These are phyloP conservation scores for Fragosphaeria purpurea DNA, from an alignment of 2,329 filamentous ascomycete species.

Conservation along the genomic window DNA sequence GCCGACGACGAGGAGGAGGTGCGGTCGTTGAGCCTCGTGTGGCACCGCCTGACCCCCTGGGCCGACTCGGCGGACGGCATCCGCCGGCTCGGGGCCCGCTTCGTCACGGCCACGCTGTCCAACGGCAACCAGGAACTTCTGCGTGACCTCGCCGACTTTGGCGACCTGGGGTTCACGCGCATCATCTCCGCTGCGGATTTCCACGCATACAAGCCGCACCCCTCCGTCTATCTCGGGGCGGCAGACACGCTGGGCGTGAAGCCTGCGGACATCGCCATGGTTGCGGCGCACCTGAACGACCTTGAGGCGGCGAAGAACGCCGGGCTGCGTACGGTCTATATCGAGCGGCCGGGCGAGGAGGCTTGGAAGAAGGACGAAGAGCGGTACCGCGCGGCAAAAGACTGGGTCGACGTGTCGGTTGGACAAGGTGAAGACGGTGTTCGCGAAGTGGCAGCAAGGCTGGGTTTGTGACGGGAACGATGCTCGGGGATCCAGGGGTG, in stretches of 20 bases:
- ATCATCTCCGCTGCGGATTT: slow-evolving; percentile 63
- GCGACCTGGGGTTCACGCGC: slow-evolving; percentile 54
- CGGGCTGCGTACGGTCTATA: slow-evolving; percentile 63
- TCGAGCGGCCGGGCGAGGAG: slow-evolving; percentile 61
- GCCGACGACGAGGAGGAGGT: slow-evolving; percentile 47
- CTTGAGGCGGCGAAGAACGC: slow-evolving; percentile 53
- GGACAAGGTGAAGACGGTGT: slow-evolving; percentile 39
- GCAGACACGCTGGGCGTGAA: slow-evolving; percentile 45
- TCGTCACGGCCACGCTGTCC: slow-evolving; percentile 56
- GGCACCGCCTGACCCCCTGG: slow-evolving; percentile 67
- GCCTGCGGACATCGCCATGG: slow-evolving; percentile 59
- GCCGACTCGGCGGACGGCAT: slow-evolving; percentile 50
- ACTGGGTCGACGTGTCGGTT: slow-evolving; percentile 59
- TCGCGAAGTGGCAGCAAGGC: slow-evolving; percentile 35
- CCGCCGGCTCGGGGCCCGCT: slow-evolving; percentile 37
- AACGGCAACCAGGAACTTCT: slow-evolving; percentile 66
- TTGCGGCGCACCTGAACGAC: slow-evolving; percentile 65
- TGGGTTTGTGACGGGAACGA: slow-evolving; percentile 1
- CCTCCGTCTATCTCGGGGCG: slow-evolving; percentile 58
- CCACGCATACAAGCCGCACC: slow-evolving; percentile 63
- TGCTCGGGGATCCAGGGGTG: no score
- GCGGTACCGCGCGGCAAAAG: slow-evolving; percentile 39
- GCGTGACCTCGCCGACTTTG: slow-evolving; percentile 50
- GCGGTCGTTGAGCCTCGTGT: slow-evolving; percentile 53
- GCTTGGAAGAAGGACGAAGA: slow-evolving; percentile 42